Conservation (phyloP, 2,329 filamentous ascomycete species). For the Beauveria medogensis region DNA sequence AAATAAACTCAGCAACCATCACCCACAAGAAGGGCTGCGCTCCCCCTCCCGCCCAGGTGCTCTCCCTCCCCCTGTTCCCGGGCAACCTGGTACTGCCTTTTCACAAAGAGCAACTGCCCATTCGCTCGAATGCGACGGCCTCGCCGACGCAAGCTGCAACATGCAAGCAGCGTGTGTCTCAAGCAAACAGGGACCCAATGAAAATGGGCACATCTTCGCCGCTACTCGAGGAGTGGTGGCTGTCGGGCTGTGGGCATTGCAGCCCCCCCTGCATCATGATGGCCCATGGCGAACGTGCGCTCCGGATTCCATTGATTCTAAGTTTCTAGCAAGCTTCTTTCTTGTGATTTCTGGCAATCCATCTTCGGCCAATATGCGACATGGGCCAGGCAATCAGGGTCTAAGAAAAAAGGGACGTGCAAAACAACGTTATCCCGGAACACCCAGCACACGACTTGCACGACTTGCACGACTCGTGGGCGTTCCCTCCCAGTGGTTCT, state of each 20-base stretch:
- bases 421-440: neutral
- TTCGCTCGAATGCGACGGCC: constrained; percentile 1
- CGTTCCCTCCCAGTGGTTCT: too few species aligned
- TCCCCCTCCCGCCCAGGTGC: too few species aligned
- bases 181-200: neutral
- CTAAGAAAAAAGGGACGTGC: neutral
- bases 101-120: too few species aligned
- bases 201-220: neutral
- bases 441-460: too few species aligned
- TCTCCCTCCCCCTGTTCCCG: too few species aligned
- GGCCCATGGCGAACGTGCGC: neutral
- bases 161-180: neutral
- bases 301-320: neutral
- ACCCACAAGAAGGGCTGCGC: neutral
- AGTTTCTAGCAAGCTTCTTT: neutral
- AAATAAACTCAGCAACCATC: neutral
- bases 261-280: neutral
- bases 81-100: too few species aligned
- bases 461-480: too few species aligned
- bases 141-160: neutral
- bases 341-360: neutral
- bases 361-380: neutral
- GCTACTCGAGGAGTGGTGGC: neutral
- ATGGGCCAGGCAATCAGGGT: neutral
- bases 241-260: neutral